Evolutionary conservation across 1,284 basidiomycete genomes (phyloP).

Genomic region (Omphalotus olearius): DNA sequence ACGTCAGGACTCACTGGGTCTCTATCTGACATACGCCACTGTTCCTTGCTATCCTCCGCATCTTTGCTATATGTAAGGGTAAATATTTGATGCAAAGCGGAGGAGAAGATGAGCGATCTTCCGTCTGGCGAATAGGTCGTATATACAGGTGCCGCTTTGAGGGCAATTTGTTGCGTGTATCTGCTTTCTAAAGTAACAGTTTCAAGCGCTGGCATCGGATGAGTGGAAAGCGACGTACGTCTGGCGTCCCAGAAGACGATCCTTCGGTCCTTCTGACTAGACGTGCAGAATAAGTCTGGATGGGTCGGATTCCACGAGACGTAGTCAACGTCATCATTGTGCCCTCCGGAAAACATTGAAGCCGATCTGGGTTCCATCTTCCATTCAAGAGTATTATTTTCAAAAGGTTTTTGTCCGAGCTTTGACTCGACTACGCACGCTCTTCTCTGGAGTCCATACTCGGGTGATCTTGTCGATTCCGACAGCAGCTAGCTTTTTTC

Average conservation of each 20-base stretch:
- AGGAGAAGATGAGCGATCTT: slow-evolving; percentile 56
- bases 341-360: slow-evolving; percentile 58
- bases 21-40: slow-evolving; percentile 52
- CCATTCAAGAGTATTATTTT: slow-evolving; percentile 3
- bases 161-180: slow-evolving; percentile 49
- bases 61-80: slow-evolving; percentile 53
- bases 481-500: slow-evolving; percentile 70
- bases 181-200: slow-evolving; percentile 50
- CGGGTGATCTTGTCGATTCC: slow-evolving; percentile 76
- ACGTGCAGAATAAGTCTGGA: slow-evolving; percentile 74
- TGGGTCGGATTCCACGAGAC: slow-evolving; percentile 79
- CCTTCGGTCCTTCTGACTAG: slow-evolving; percentile 65
- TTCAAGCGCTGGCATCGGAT: background rate
- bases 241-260: slow-evolving; percentile 82
- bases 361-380: slow-evolving; percentile 70
- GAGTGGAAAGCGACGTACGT: slow-evolving; percentile 41
- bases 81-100: slow-evolving; percentile 51
- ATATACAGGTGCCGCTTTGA: slow-evolving; percentile 56
- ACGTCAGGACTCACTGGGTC: slow-evolving; percentile 31
- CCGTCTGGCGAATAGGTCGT: slow-evolving; percentile 72
- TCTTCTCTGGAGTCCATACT: slow-evolving; percentile 72
- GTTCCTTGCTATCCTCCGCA: slow-evolving; percentile 52
- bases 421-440: slow-evolving; percentile 38
- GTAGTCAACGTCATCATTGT: slow-evolving; percentile 71
- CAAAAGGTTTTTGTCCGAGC: background rate